Conservation (phyloP, 495 filamentous ascomycete species). For the Neurospora discreta region DNA sequence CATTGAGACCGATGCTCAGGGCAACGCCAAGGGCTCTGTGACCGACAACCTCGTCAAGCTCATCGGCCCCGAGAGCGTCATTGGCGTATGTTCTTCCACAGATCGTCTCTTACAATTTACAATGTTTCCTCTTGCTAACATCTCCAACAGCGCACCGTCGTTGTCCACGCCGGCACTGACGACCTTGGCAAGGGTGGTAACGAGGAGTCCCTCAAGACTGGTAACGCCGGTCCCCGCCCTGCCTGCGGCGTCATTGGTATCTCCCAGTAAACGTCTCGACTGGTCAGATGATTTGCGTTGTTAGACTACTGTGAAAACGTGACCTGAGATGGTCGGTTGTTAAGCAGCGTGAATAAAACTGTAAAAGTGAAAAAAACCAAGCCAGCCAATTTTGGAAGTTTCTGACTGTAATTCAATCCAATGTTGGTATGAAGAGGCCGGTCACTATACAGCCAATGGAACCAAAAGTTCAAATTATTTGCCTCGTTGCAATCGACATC, state of each 20-base stretch:
- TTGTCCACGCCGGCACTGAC: slow-evolving; percentile 89
- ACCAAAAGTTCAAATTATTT: neutral
- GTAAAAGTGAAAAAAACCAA: neutral
- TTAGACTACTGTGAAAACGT: neutral
- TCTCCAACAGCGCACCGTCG: slow-evolving; percentile 68
- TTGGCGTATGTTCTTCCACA: slow-evolving; percentile 57
- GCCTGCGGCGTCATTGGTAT: slow-evolving; percentile 97
- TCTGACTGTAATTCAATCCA: neutral
- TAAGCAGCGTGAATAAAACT: neutral
- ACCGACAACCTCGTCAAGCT: slow-evolving; percentile 78
- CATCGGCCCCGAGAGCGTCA: slow-evolving; percentile 88
- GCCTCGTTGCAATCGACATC: neutral
- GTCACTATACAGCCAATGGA: neutral
- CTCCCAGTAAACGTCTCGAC: slow-evolving; percentile 36
- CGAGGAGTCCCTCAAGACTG: slow-evolving; percentile 94
- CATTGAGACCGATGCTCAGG: slow-evolving; percentile 86
- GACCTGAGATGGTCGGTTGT: neutral
- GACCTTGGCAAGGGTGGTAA: slow-evolving; percentile 84
- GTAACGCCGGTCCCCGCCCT: slow-evolving; percentile 84
- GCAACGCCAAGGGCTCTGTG: slow-evolving; percentile 67
- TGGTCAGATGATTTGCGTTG: neutral
- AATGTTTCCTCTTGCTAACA: neutral
- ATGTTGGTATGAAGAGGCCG: neutral
- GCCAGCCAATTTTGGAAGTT: neutral
- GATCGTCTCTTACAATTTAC: neutral